phyloP scores from a whole-genome alignment of 169 alveolate species.

The Perkinsus chesapeaki region DNA sequence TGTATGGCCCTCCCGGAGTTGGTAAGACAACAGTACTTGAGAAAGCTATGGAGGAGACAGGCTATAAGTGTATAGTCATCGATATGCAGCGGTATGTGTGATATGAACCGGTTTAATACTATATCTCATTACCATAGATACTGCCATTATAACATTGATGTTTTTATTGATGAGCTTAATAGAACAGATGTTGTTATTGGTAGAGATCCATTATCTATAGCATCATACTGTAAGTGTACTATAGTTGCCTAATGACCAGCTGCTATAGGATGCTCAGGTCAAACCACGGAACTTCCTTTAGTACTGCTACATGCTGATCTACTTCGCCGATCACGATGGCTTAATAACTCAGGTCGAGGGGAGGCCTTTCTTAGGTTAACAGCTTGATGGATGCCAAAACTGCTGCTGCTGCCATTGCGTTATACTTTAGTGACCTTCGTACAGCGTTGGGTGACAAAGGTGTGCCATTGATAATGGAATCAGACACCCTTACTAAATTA shows the following conservation, averaged over 20 bases:
- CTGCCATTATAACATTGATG: background rate
- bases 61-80: background rate
- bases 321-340: background rate
- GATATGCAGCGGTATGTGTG: background rate
- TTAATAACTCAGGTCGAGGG: background rate
- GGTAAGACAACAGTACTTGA: background rate
- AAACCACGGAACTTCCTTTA: background rate
- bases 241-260: background rate
- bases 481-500: background rate
- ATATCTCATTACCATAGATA: background rate
- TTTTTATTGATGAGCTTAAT: background rate
- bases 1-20: background rate
- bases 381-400: background rate
- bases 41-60: background rate
- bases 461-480: background rate
- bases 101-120: background rate
- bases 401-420: background rate
- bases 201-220: background rate
- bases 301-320: background rate
- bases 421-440: background rate
- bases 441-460: background rate
- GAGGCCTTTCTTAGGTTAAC: background rate
- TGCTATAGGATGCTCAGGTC: background rate
- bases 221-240: background rate
- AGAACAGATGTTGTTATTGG: background rate